Conservation (phyloP, 2,329 filamentous ascomycete species). For the Talaromyces atroroseus region DNA sequence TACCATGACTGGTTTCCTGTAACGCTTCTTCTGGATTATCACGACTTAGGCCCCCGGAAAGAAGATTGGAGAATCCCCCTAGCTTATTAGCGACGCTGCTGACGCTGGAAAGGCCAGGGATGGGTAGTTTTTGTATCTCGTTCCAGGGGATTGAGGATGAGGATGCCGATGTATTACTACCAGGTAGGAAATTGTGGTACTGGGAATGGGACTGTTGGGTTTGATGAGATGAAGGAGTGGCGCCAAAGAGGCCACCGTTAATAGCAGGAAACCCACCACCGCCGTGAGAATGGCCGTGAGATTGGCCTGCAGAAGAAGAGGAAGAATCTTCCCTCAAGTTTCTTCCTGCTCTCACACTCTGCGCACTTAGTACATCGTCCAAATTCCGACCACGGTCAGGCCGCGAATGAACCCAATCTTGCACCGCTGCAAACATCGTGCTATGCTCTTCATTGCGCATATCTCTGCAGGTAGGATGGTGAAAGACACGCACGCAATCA, state of each 20-base stretch:
- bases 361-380: slow-evolving; percentile 70
- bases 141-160: slow-evolving; percentile 25
- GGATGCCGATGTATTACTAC: slow-evolving; percentile 15
- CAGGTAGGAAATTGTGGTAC: background rate
- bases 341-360: slow-evolving; percentile 74
- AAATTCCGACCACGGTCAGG: slow-evolving; percentile 62
- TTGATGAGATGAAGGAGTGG: slow-evolving; percentile 20
- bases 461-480: slow-evolving; percentile 80
- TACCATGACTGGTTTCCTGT: slow-evolving; percentile 18
- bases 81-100: slow-evolving; percentile 22
- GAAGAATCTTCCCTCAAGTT: slow-evolving; percentile 58
- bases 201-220: slow-evolving; percentile 20
- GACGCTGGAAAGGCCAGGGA: slow-evolving; percentile 35
- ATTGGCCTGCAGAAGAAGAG: slow-evolving; percentile 22
- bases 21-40: slow-evolving; percentile 15
- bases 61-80: slow-evolving; percentile 10
- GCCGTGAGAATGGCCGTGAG: slow-evolving; percentile 33
- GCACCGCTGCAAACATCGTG: slow-evolving; percentile 83
- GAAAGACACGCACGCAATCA: slow-evolving; percentile 77
- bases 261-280: slow-evolving; percentile 23
- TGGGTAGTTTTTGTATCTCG: slow-evolving; percentile 29
- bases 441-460: slow-evolving; percentile 72
- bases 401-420: slow-evolving; percentile 69
- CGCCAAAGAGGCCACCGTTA: slow-evolving; percentile 17
- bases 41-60: slow-evolving; percentile 5